These are phyloP conservation scores for Scheffersomyces parashehatae DNA, from an alignment of 1,139 yeast species.

Conservation along the genomic window DNA sequence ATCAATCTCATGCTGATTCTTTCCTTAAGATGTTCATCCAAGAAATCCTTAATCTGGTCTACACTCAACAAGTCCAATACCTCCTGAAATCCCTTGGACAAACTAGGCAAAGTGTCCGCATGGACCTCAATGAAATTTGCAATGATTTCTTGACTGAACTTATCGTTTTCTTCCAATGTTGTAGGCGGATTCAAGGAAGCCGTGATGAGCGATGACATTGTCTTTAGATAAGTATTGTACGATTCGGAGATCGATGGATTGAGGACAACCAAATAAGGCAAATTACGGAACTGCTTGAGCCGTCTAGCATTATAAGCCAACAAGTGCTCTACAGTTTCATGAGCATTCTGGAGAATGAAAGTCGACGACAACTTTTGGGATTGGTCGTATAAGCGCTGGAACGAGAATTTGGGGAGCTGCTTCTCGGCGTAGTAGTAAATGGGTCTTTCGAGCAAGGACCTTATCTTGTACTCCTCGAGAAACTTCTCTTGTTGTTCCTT, in stretches of 20 bases:
- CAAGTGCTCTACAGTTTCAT: slow-evolving; percentile 44
- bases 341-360: slow-evolving; percentile 37
- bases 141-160: slow-evolving; percentile 51
- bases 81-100: slow-evolving; percentile 83
- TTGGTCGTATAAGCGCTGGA: slow-evolving; percentile 45
- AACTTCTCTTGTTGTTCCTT: slow-evolving; percentile 31
- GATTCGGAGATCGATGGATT: slow-evolving; percentile 90
- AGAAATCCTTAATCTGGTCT: slow-evolving; percentile 55
- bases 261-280: slow-evolving; percentile 81
- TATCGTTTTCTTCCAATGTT: slow-evolving; percentile 53
- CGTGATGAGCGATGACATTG: slow-evolving; percentile 63
- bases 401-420: slow-evolving; percentile 49
- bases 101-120: slow-evolving; percentile 75
- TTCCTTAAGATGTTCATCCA: slow-evolving; percentile 79
- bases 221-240: slow-evolving; percentile 68
- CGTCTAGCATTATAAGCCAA: slow-evolving; percentile 52
- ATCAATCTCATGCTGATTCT: slow-evolving; percentile 82
- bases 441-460: slow-evolving; percentile 53
- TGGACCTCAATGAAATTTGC: slow-evolving; percentile 69
- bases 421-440: slow-evolving; percentile 50
- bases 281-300: slow-evolving; percentile 62
- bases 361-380: slow-evolving; percentile 38
- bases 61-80: slow-evolving; percentile 55
- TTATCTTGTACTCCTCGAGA: slow-evolving; percentile 47
- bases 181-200: slow-evolving; percentile 39